Evolutionary conservation across 495 filamentous ascomycete species (phyloP).

Genomic region (Penicillium angulare): DNA sequence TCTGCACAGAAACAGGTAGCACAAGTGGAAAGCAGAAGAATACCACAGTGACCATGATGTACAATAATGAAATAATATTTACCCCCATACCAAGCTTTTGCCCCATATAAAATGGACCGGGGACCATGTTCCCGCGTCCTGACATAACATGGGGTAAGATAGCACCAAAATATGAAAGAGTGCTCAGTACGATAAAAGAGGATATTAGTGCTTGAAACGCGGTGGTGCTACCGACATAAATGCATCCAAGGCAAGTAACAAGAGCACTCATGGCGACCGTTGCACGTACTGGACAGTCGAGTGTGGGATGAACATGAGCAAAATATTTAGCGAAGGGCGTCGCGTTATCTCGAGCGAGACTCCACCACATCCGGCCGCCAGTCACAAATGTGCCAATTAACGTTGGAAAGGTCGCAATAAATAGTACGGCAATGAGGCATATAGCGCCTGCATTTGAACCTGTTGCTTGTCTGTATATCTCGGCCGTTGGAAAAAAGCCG

Average conservation of each 20-base stretch:
- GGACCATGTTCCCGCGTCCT: conserved; percentile 58
- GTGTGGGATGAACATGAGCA: conserved; percentile 32
- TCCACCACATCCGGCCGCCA: conserved; percentile 72
- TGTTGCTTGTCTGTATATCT: conserved; percentile 74
- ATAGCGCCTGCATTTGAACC: conserved; percentile 52
- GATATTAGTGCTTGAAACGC: conserved; percentile 73
- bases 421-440: conserved; percentile 55
- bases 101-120: conserved; percentile 68
- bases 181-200: conserved; percentile 72
- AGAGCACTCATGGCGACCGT: conserved; percentile 57
- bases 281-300: conserved; percentile 60
- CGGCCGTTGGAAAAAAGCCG: conserved; percentile 66
- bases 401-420: conserved; percentile 57
- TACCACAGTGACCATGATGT: conserved; percentile 64
- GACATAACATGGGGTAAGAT: conserved; percentile 68
- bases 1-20: conserved; percentile 49
- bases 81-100: conserved; percentile 52
- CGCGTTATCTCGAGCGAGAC: conserved; percentile 67
- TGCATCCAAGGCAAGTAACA: conserved; percentile 63
- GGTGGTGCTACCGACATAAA: conserved; percentile 65
- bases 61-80: conserved; percentile 54
- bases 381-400: conserved; percentile 65
- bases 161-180: conserved; percentile 66
- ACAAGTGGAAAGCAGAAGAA: conserved; percentile 71
- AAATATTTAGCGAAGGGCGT: conserved; percentile 37